Conservation (phyloP, 2,329 filamentous ascomycete genomes). For the Xylaria sp. region DNA sequence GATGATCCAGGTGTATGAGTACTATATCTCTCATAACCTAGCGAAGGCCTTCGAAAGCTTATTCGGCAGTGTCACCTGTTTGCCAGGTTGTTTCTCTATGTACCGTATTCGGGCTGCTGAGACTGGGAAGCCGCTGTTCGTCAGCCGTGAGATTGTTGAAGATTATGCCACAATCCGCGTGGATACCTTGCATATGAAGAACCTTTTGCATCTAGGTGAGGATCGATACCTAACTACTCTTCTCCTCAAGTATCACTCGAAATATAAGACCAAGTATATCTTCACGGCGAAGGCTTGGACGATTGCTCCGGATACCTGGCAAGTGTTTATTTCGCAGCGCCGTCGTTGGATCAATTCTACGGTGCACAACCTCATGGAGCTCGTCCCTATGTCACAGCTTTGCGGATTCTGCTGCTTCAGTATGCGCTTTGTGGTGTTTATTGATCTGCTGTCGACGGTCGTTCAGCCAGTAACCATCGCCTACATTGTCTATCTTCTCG, state of each 20-base stretch:
- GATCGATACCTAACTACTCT: slow-evolving; percentile 97
- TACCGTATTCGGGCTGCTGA: slow-evolving; percentile 96
- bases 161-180: slow-evolving; percentile 93
- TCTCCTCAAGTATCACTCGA: slow-evolving; percentile 88
- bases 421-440: slow-evolving; percentile 97
- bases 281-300: slow-evolving; percentile 95
- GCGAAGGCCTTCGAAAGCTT: slow-evolving; percentile 97
- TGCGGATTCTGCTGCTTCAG: slow-evolving; percentile 99
- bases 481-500: slow-evolving; percentile 91
- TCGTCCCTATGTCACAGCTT: slow-evolving; percentile 91
- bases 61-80: slow-evolving; percentile 96
- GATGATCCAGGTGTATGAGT: slow-evolving; percentile 99
- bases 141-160: slow-evolving; percentile 90
- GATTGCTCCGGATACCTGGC: slow-evolving; percentile 93
- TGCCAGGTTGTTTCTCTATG: slow-evolving; percentile 99
- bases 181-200: slow-evolving; percentile 99
- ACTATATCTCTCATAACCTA: slow-evolving; percentile 98
- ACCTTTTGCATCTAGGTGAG: slow-evolving; percentile 93
- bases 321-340: slow-evolving; percentile 95
- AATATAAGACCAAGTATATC: slow-evolving; percentile 99
- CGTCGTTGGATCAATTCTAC: slow-evolving; percentile 99
- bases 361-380: slow-evolving; percentile 95
- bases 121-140: slow-evolving; percentile 94
- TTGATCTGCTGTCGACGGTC: slow-evolving; percentile 91
- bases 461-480: slow-evolving; percentile 91